Evolutionary conservation across 2,329 filamentous ascomycete genomes (phyloP), one percentile per base, ranked within the genome.

Genomic region (Exophiala spinifera): DNA sequence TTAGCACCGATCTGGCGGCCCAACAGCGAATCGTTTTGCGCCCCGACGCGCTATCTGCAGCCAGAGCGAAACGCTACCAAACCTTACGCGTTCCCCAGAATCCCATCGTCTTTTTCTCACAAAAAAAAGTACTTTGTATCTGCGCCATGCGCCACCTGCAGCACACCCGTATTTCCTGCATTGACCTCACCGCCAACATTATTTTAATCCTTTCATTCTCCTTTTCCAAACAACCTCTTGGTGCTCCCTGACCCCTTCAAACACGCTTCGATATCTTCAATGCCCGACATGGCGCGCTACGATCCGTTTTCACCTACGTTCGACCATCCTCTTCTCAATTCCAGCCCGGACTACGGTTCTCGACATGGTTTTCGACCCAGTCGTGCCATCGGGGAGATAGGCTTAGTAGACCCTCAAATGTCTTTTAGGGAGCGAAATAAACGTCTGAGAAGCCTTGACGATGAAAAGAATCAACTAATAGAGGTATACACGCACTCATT

Each of bases 391-490:
- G 61, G 60, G 43, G 58, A 61, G 17, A 49, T 56, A 3, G 39
- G 46, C 19, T 43, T 33, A 5, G 39, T 51, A 31, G 39, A 31
- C 23, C 17, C 44, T 19, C 56, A 60, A 13, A 45, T 49, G 39
- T 55, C 56, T 17, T 64, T 63, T 52, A 57, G 62, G 34, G 61
- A 75, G 56, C 73, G 74, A 62, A 76, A 74, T 67, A 70, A 73
- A 56, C 69, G 73, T 55, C 59, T 78, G 51, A 70, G 70, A 51
- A 63, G 68, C 23, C 63, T 75, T 53, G 76, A 78, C 59, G 68
- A 76, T 44, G 70, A 70, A 51, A 78, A 76, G 61, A 74, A 77
- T 63, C 68, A 69, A 47, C 66, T 78, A 42, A 77, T 78, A 56
- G 73, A 77, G 67, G 76, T 78, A 68, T 48, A 49, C 49, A 37